Evolutionary conservation across 768 basidiomycete species (phyloP).

Genomic region (Tricholoma saponaceum): DNA sequence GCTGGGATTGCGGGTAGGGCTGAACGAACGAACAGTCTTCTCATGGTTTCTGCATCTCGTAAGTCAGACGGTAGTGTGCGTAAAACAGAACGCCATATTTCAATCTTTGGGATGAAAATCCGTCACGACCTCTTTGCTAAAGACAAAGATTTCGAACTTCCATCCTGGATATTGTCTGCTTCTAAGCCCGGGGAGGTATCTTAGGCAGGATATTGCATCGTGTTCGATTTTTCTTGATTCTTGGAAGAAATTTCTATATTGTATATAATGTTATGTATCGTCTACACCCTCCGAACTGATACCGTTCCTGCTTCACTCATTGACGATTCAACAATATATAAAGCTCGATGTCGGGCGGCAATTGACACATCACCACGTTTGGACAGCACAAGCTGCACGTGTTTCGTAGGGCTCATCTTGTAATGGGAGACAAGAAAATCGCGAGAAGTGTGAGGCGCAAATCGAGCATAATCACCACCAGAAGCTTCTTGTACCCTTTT

Average conservation of each 20-base stretch:
- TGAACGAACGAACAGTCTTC: slow-evolving; percentile 17
- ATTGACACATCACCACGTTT: slow-evolving; percentile 39
- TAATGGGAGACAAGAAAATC: slow-evolving; percentile 23
- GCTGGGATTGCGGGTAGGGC: slow-evolving; percentile 11
- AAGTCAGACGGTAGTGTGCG: slow-evolving; percentile 40
- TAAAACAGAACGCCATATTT: slow-evolving; percentile 48
- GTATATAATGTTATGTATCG: slow-evolving; percentile 7
- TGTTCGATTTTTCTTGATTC: neutral
- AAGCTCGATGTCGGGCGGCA: slow-evolving; percentile 32
- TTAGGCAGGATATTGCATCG: neutral
- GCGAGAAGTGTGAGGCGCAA: slow-evolving; percentile 26
- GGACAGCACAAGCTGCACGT: slow-evolving; percentile 40
- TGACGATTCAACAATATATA: slow-evolving; percentile 31
- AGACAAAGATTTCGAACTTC: slow-evolving; percentile 51
- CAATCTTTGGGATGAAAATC: slow-evolving; percentile 60
- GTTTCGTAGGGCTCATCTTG: slow-evolving; percentile 36
- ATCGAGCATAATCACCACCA: slow-evolving; percentile 51
- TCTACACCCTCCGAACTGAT: slow-evolving; percentile 4
- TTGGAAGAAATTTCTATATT: neutral
- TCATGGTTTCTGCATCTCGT: slow-evolving; percentile 49
- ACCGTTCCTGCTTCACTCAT: slow-evolving; percentile 2
- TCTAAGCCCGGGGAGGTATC: slow-evolving; percentile 3
- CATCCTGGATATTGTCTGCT: slow-evolving; percentile 41
- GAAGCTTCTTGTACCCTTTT: slow-evolving; percentile 20
- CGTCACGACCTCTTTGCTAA: slow-evolving; percentile 41